Base-by-base conservation (phyloP, 768 basidiomycete genomes). In the Pulveroboletus frians region DNA sequence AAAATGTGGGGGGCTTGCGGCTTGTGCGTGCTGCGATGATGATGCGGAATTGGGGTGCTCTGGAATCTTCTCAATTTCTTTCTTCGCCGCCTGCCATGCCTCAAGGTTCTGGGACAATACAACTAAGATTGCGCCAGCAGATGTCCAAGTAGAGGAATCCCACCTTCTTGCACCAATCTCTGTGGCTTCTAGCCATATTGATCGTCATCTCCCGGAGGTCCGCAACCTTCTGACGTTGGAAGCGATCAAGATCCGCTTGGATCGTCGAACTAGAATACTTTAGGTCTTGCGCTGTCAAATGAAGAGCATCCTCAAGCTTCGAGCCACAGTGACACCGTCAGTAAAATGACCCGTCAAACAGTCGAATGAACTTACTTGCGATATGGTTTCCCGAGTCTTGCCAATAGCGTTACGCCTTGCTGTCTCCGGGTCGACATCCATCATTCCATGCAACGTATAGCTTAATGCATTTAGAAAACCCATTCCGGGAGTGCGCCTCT, bases 191-290 rank as follows among this genome's bases (percentile, higher is more conserved):
- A 0, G 92, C 89, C 79, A 98, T 85, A 58, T 80, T 81, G 52
- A 98, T 89, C 34, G 86, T 73, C 93, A 99, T 93, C 66, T 95
- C 91, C 32, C 93, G 75, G 57, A 98, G 57, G 72, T 99, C 96
- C 7, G 92, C 92, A 3, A 99, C 96, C 66, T 99, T 99, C 73
- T 98, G 96, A 20, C 96, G 81, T 66, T 99, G 96, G 71, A 99
- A 99, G 43, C 96, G 81, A 70, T 99, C 96, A 55, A 99, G 73
- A 71, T 99, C 96, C 14, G 92, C 91, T 67, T 99, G 96, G 46
- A 99, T 93, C 18, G 94, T 97, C 38, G 86, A 88, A 58, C 89
- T 92, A 0, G 95, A 89, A 68, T 95, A 98, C 64, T 97, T 95
- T 39, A 99, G 76, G 69, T 99, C 96, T 61, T 92, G 89, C 2